Evolutionary conservation across 108 stramenopile species (phyloP), one percentile per base, ranked within the genome.

Genomic region (Schizochytrium sp.): DNA sequence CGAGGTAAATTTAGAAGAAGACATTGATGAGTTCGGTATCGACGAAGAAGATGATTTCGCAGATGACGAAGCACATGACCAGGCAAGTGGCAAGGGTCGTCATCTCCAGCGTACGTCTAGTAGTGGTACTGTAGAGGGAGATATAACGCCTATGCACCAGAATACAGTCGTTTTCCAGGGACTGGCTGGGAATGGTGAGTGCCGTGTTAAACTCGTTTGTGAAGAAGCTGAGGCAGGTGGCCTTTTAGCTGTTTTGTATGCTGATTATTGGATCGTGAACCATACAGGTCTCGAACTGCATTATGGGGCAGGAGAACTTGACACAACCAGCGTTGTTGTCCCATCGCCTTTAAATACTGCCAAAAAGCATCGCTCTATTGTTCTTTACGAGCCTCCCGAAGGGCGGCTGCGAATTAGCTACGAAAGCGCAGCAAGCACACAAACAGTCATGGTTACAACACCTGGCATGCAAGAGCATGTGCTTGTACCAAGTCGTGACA

Each of bases 201-300:
- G 64, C 3, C 64, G 64, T 44, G 64, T 38, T 1, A 69, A 69
- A 44, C 10, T 69, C 64, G 64, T 69, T 13, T 69, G 47, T 10
- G 76, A 83, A 83, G 76, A 83, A 28, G 76, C 76, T 0, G 76
- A 83, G 76, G 76, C 50, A 8, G 76, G 76, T 38, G 76, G 76
- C 47, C 28, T 83, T 8, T n/a, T 83, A 5, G 53, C 55, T 5
- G 53, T 55, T 0, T 13, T 83, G 12, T 83, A 83, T 40, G 47
- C 76, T 5, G 76, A 83, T 38, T 83, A 0, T 53, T 83, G 47
- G 76, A 83, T 83, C 76, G 76, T 83, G 15, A 83, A 83, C 3
- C 47, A 55, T 53, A 83, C 76, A n/a, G 47, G 76, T 10, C 76
- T 83, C 17, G 3, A 49, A 2, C 76, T 83, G 3, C 47, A 1